Evolutionary conservation across 345 rosid species (phyloP), one percentile per base, ranked within the genome.

Genomic region (Lepidium sativum): DNA sequence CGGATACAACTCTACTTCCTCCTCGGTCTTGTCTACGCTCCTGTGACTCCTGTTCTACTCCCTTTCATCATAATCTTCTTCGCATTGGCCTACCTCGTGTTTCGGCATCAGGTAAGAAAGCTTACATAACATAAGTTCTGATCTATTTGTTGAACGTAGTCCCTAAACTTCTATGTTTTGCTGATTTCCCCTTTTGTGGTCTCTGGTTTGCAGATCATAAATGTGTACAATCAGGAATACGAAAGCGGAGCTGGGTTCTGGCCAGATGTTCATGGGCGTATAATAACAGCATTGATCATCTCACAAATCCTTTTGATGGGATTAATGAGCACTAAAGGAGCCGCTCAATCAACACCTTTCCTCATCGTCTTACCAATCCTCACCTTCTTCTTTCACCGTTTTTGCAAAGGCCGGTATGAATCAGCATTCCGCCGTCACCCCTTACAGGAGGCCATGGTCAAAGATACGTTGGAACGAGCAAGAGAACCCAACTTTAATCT

Each of bases 371-470:
- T 94, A 57, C 85, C 86, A 8, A 59, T 94, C 18, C 85, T 94
- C 70, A 90, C 99, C 1, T 73, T 90, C 35, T 82, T 80, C 81
- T 92, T 89, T 71, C 74, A 87, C 66, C 76, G 58, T n/a, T 84
- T 75, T 75, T 84, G 95, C 73, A 79, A 88, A 77, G 96, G 81
- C 75, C 91, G 97, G 43, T 86, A 74, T 54, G 95, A 94, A 69
- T 75, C 96, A 29, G 97, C 99, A 1, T 94, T 94, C 58, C 43
- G 80, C 25, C 79, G 73, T 60, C 77, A 80, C 39, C 99, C 99
- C 9, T 79, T 94, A 64, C 81, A 92, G 98, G 98, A 92, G 71
- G 98, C 98, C 31, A 89, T 81, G 97, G 78, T 82, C 82, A 92
- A 87, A 72, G 98, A 92, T 59, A 92, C 96, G 0, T 65, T 92